Percentiles rank a stretch among this genome's conserved stretches.
phyloP scores from a whole-genome alignment of 768 basidiomycete species.

The Amanita subjunquillea region DNA sequence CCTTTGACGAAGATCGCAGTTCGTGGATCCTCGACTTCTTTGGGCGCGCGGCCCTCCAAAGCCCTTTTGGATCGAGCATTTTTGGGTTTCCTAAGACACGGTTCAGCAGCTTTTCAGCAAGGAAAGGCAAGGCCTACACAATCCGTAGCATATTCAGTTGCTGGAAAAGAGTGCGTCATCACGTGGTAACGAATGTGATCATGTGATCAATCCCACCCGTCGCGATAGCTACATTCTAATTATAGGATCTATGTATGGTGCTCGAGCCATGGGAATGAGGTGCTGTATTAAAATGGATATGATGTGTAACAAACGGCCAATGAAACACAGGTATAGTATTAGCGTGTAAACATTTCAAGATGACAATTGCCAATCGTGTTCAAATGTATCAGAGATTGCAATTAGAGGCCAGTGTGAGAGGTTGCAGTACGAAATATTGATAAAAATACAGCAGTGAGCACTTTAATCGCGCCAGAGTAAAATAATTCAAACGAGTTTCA shows the following conservation, averaged over 20 bases:
- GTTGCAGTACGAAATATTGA: neutral
- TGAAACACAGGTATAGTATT: neutral
- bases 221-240: neutral
- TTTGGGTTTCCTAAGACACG: conserved; percentile 61
- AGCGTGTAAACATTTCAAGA: neutral
- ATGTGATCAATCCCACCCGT: no score
- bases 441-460: conserved; percentile 1
- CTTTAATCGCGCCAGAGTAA: neutral
- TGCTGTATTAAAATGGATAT: neutral
- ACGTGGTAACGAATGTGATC: neutral
- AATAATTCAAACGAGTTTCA: conserved; percentile 36
- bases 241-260: neutral
- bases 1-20: conserved; percentile 88
- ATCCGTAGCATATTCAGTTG: conserved; percentile 13
- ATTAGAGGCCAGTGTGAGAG: neutral
- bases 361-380: neutral
- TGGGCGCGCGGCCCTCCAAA: conserved; percentile 76
- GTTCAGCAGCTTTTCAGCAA: neutral
- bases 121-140: conserved; percentile 11
- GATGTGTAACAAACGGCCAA: neutral
- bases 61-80: conserved; percentile 93
- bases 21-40: conserved; percentile 81
- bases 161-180: neutral
- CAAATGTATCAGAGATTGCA: neutral
- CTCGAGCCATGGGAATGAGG: neutral